A percentile compares a stretch with the other conserved stretches of the same genome.
Evolutionary conservation across 2,329 filamentous ascomycete species (phyloP).

Genomic region (Polytolypa hystricis): DNA sequence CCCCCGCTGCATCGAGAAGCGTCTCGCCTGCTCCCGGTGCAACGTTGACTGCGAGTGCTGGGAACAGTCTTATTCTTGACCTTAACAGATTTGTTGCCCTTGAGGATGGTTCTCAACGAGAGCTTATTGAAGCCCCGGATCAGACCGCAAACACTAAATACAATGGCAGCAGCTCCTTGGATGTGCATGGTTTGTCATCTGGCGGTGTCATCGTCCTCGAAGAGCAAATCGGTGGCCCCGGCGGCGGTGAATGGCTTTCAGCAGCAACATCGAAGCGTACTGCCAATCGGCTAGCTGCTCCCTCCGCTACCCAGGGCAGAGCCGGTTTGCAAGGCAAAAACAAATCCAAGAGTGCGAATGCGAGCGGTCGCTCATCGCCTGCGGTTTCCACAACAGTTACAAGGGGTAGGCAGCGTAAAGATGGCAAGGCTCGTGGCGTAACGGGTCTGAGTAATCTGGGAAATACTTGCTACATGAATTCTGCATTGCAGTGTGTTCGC

Average conservation of each 20-base stretch:
- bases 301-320: constrained; percentile 27
- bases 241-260: constrained; percentile 46
- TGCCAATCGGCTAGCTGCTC: constrained; percentile 39
- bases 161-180: constrained; percentile 60
- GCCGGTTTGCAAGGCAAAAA: constrained; percentile 22
- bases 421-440: constrained; percentile 60
- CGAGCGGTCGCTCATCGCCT: constrained; percentile 58
- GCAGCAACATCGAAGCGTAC: constrained; percentile 35
- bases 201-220: constrained; percentile 75
- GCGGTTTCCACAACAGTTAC: constrained; percentile 46
- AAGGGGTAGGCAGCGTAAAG: constrained; percentile 58
- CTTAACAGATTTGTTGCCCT: constrained; percentile 52
- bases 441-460: constrained; percentile 83
- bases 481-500: constrained; percentile 84
- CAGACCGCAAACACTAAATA: constrained; percentile 62
- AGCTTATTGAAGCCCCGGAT: constrained; percentile 54
- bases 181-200: constrained; percentile 55
- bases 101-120: constrained; percentile 51
- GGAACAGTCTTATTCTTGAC: constrained; percentile 48
- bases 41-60: constrained; percentile 30
- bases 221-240: constrained; percentile 51
- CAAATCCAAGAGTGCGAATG: constrained; percentile 33
- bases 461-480: constrained; percentile 99
- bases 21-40: constrained; percentile 34
- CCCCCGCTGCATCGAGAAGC: constrained; percentile 33